phyloP scores from a whole-genome alignment of 805 yeast genomes.

The Kluyveromyces aestuarii region DNA sequence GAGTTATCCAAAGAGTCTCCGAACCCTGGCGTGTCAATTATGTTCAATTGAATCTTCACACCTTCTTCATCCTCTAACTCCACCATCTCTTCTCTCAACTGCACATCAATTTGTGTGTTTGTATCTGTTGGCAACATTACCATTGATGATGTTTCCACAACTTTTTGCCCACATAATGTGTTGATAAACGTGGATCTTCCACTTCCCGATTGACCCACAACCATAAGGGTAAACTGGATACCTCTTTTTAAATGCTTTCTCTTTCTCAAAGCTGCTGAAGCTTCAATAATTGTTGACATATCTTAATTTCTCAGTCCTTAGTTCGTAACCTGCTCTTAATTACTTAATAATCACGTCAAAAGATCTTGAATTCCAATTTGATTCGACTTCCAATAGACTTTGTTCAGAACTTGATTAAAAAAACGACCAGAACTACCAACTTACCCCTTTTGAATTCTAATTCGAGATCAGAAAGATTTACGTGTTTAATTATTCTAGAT shows the following conservation, averaged over 20 bases:
- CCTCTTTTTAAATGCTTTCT: slow-evolving; percentile 76
- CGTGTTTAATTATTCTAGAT: background rate
- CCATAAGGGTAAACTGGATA: slow-evolving; percentile 77
- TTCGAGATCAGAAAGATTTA: too few species aligned
- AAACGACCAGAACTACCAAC: background rate
- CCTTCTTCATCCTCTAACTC: slow-evolving; percentile 83
- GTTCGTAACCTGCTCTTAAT: background rate
- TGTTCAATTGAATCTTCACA: slow-evolving; percentile 64
- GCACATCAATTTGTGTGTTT: slow-evolving; percentile 42
- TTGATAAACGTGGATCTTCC: slow-evolving; percentile 92
- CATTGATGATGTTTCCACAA: slow-evolving; percentile 64
- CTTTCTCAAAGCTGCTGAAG: slow-evolving; percentile 54
- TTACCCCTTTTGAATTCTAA: background rate
- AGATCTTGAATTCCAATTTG: too few species aligned
- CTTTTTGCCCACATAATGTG: slow-evolving; percentile 81
- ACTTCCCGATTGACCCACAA: slow-evolving; percentile 77
- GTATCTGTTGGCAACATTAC: slow-evolving; percentile 44
- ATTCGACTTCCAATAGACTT: background rate
- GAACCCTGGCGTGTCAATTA: slow-evolving; percentile 79
- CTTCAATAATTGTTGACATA: slow-evolving; percentile 41
- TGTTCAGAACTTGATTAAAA: background rate
- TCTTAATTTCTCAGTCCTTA: background rate
- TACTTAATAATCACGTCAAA: background rate
- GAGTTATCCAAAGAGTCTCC: slow-evolving; percentile 67
- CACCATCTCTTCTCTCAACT: slow-evolving; percentile 69